phyloP scores from a whole-genome alignment of 208 protist species.

The Blechomonas ayalai region DNA sequence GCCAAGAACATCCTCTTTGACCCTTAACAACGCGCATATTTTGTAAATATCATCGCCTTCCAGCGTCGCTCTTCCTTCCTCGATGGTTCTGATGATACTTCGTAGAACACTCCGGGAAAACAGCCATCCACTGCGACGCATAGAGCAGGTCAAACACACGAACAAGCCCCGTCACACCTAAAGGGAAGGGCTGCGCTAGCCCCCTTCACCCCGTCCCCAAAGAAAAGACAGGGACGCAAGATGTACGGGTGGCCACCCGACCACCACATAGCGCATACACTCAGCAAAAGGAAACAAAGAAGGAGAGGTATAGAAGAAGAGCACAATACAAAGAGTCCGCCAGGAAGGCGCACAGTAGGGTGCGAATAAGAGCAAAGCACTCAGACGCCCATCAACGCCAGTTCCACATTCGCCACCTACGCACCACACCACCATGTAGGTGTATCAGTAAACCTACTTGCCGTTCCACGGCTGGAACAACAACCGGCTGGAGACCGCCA shows the following conservation, averaged over 20 bases:
- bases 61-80: slow-evolving; percentile 5
- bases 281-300: neutral
- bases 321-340: slow-evolving; percentile 1
- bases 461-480: slow-evolving; percentile 81
- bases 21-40: slow-evolving; percentile 20
- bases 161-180: too few relatives aligned
- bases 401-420: too few relatives aligned
- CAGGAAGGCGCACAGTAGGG: neutral
- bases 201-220: neutral
- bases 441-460: neutral
- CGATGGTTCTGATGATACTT: slow-evolving; percentile 10
- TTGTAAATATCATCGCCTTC: slow-evolving; percentile 23
- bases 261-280: neutral
- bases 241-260: too few relatives aligned
- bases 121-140: slow-evolving; percentile 4
- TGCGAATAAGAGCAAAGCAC: too few relatives aligned
- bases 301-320: neutral
- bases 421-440: too few relatives aligned
- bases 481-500: slow-evolving; percentile 57
- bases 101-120: slow-evolving; percentile 7
- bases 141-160: too few relatives aligned
- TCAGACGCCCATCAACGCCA: too few relatives aligned
- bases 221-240: slow-evolving; percentile 7
- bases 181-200: too few relatives aligned
- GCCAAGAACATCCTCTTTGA: slow-evolving; percentile 29